Evolutionary conservation across 2,329 filamentous ascomycete species (phyloP), one percentile per base, ranked within the genome.

Genomic region (Bipolaris gigantea): DNA sequence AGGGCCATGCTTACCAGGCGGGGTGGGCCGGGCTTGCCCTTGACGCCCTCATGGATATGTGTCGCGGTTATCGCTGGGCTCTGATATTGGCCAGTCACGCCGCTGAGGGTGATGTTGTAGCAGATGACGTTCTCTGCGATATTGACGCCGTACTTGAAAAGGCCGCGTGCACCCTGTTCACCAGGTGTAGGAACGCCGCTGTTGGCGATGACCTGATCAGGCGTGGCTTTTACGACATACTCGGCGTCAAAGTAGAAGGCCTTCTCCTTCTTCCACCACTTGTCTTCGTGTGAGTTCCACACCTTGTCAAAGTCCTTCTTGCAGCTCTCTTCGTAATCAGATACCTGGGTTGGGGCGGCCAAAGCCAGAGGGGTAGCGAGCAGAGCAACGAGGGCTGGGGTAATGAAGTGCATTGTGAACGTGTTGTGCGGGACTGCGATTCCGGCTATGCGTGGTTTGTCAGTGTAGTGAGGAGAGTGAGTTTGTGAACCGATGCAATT

Each of bases 61-160:
- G 82, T 85, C 16, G 82, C 79, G 6, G 81, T 82, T 25, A 67
- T 61, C 39, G 82, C 82, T 0, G 76, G 73, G 7, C 80, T 83
- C 60, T 76, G 64, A 65, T 82, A 84, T 2, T 79, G 70, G 48
- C 81, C 81, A 19, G 72, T 73, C 65, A 84, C 80, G 55, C 74
- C 75, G 39, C 73, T 67, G 41, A 84, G 72, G 34, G 75, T 80
- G 68, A 84, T 83, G 72, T 83, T 79, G 63, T 76, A 78, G 75
- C 76, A 78, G 67, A 79, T 77, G 46, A 71, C 66, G 64, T 79
- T 74, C 50, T 73, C 61, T 13, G 73, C 61, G 25, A 76, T 72
- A 73, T 83, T 83, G 71, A 85, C 77, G 57, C 80, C 81, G 61
- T 79, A 81, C 62, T 79, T 77, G 76, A 79, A 84, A 54, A 77